phyloP scores from a whole-genome alignment of 1,284 basidiomycete species.

The Thecaphora thlaspeos region DNA sequence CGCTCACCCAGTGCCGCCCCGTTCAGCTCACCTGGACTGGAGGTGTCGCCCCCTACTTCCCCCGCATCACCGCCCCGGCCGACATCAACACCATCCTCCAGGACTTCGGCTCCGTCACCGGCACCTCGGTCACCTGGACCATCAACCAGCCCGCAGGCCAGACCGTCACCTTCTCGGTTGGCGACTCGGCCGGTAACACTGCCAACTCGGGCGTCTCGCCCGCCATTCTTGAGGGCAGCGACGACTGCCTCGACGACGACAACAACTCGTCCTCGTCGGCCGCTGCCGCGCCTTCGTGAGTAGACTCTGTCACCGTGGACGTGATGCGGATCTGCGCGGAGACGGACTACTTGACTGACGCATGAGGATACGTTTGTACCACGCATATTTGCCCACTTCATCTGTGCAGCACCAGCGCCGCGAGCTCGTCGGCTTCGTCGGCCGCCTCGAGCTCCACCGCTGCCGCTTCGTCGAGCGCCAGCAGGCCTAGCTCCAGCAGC shows the following conservation, averaged over 20 bases:
- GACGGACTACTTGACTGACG: no score
- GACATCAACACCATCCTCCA: not conserved
- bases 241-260: not conserved
- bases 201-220: not conserved
- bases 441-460: not conserved
- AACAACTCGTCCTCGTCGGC: no score
- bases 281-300: not conserved
- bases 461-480: not conserved
- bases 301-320: not conserved
- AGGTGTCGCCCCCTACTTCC: constrained; percentile 21
- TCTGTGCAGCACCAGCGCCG: not conserved
- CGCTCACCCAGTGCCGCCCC: constrained; percentile 41
- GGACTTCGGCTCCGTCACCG: not conserved
- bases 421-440: not conserved
- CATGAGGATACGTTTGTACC: no score
- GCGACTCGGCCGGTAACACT: constrained; percentile 8
- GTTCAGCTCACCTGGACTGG: constrained; percentile 28
- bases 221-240: not conserved
- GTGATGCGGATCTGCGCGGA: no score
- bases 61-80: constrained; percentile 6
- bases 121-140: constrained; percentile 6
- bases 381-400: no score
- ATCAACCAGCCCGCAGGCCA: constrained; percentile 8
- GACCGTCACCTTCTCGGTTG: constrained; percentile 7
- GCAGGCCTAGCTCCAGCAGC: not conserved